Evolutionary conservation across 768 basidiomycete species (phyloP), one percentile per base, ranked within the genome.

Genomic region (Tulasnella sp.): DNA sequence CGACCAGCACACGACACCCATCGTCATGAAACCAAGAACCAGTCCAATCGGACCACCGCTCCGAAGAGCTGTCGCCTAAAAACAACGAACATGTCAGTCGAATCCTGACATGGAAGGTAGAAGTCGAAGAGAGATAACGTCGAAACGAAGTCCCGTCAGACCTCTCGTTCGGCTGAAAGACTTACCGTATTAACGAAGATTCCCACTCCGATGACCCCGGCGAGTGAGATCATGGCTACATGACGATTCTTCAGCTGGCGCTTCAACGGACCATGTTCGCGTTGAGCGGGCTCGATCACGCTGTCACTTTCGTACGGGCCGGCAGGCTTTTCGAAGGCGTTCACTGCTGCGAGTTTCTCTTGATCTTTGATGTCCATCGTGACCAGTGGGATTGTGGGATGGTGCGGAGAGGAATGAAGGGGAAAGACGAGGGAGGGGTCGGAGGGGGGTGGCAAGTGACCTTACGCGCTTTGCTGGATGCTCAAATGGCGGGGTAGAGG

Each of bases 181-280:
- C 76, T 78, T 32, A 83, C 87, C 26, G 79, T 79, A 71, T 79
- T 79, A 29, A 92, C 78, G 79, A 91, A 92, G 16, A 90, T 82
- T 75, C 89, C 88, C 9, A 84, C 84, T 40, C 85, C 84, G 69
- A 84, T 84, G 39, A 84, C 83, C 77, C 82, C 80, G 73, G 74
- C 71, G 52, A 77, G 77, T 47, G 29, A 37, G 3, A 59, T 67
- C 62, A 39, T 52, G 39, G 64, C 64, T 73, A 92, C 84, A 78
- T 92, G 91, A 17, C 91, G 83, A 76, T 90, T 91, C 79, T 90
- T 90, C 75, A 90, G 81, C 79, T 90, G 88, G 64, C 88, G 84
- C 12, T 84, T 80, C 44, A 89, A 85, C 59, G 35, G 59, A 52
- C 69, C 69, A 70, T 70, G 69, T 41, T 7, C 66, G 22, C 29